Percentiles rank a stretch among this genome's conserved stretches.
Evolutionary conservation across 768 basidiomycete species (phyloP).

Genomic region (Termitomyces bulborhizus): DNA sequence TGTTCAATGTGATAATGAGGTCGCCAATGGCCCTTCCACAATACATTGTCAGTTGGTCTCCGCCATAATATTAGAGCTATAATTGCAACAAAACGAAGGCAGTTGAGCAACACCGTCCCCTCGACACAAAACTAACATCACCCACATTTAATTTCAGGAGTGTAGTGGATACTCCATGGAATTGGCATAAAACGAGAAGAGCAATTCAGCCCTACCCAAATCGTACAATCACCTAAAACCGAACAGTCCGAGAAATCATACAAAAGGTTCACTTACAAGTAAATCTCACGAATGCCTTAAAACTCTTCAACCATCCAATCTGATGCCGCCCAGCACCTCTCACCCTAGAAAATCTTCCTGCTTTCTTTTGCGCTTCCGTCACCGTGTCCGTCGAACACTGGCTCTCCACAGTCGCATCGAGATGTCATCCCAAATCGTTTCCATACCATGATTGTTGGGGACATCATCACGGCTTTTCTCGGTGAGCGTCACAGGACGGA

Average conservation of each 20-base stretch:
- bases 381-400: slow-evolving; percentile 12
- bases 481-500: neutral
- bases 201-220: slow-evolving; percentile 30
- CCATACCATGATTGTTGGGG: slow-evolving; percentile 4
- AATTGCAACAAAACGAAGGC: slow-evolving; percentile 29
- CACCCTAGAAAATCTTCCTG: slow-evolving; percentile 1
- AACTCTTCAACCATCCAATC: slow-evolving; percentile 26
- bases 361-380: neutral
- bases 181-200: slow-evolving; percentile 34
- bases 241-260: neutral
- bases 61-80: slow-evolving; percentile 48
- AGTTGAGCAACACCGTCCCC: neutral
- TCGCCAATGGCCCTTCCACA: slow-evolving; percentile 45
- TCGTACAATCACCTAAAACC: neutral
- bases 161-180: slow-evolving; percentile 39
- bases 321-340: slow-evolving; percentile 16
- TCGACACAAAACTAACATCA: neutral
- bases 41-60: slow-evolving; percentile 45
- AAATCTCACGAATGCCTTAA: slow-evolving; percentile 24
- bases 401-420: slow-evolving; percentile 13
- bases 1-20: slow-evolving; percentile 47
- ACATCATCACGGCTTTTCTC: neutral
- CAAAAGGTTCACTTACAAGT: slow-evolving; percentile 21
- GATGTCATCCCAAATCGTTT: slow-evolving; percentile 9
- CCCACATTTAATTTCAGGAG: slow-evolving; percentile 19